Evolutionary conservation across 352 stramenopile species (phyloP), one percentile per base, ranked within the genome.

Genomic region (Halophytophthora polymorphica): DNA sequence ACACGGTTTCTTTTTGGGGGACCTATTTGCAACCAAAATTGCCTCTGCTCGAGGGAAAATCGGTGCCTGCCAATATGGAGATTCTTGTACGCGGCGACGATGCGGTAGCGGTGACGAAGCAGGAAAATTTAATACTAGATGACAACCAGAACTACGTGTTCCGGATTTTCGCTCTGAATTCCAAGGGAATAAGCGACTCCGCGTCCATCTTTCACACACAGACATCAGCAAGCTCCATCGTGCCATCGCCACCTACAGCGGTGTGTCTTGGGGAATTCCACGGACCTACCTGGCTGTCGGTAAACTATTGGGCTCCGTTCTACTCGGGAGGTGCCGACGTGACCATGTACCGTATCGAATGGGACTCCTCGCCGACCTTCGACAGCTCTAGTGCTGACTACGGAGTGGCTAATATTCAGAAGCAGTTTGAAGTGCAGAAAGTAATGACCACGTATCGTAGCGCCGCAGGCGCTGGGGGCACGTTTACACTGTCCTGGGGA

Each of bases 401-500:
- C 46, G 85, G 79, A 0, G 78, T 86, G 12, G 72, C 76, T 3
- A 96, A 77, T 29, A 84, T 98, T 13, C 71, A 93, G 56, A 89
- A 96, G 49, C 66, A 71, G 8, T 81, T 79, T 19, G 95, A 98
- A 71, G 87, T 98, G 6, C 95, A 98, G 64, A 77, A 96, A 55
- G 79, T 98, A 10, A 77, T 58, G 1, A 83, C 64, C 25, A 73
- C 44, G 15, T 90, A 82, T 47, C 66, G 80, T 18, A 93, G 72
- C 46, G 87, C 72, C 60, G 66, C 63, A 67, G 58, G 58, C 4
- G 71, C 69, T 11, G 77, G 77, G 17, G 95, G 95, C 2, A 96
- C 83, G 6, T 98, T 98, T 64, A 90, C 72, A n/a, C 64, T 98
- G 1, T 83, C 86, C 1, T 98, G 90, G 84, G 96, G 96, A 34